phyloP scores from a whole-genome alignment of 192 early-diverging fungal species.

The Phlyctochytrium bullatum region DNA sequence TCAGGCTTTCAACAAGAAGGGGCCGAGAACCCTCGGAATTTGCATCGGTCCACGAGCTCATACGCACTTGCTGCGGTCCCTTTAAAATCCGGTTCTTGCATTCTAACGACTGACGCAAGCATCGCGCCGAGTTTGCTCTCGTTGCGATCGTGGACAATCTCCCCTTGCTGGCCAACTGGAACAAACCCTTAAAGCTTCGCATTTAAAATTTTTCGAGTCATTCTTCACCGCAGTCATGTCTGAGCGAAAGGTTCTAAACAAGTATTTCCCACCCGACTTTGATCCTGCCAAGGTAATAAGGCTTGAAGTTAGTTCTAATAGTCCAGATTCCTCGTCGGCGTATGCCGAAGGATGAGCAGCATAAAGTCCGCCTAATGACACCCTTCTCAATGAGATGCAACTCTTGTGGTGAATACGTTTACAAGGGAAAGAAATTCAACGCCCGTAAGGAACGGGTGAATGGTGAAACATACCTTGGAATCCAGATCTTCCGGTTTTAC shows the following conservation, averaged over 20 bases:
- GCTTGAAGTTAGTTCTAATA: no score
- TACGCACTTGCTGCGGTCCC: no score
- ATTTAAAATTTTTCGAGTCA: no score
- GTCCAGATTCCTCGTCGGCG: constrained; percentile 72
- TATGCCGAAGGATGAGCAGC: constrained; percentile 76
- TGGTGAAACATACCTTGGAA: constrained; percentile 52
- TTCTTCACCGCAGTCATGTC: constrained; percentile 68
- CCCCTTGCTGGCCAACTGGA: no score
- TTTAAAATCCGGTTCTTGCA: no score
- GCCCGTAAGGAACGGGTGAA: constrained; percentile 82
- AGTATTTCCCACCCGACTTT: constrained; percentile 96
- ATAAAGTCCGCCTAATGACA: constrained; percentile 97
- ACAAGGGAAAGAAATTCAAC: constrained; percentile 98
- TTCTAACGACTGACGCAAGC: no score
- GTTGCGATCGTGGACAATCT: no score
- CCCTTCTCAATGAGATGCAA: constrained; percentile 98
- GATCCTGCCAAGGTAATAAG: constrained; percentile 75
- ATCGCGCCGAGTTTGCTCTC: no score
- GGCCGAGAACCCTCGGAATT: no score
- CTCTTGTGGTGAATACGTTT: constrained; percentile 95
- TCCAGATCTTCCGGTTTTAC: constrained; percentile 59
- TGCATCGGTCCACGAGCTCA: no score
- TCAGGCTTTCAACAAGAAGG: no score
- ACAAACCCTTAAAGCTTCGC: no score
- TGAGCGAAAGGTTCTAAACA: constrained; percentile 95